phyloP scores from a whole-genome alignment of 768 basidiomycete genomes.

The Amanita exitialis region DNA sequence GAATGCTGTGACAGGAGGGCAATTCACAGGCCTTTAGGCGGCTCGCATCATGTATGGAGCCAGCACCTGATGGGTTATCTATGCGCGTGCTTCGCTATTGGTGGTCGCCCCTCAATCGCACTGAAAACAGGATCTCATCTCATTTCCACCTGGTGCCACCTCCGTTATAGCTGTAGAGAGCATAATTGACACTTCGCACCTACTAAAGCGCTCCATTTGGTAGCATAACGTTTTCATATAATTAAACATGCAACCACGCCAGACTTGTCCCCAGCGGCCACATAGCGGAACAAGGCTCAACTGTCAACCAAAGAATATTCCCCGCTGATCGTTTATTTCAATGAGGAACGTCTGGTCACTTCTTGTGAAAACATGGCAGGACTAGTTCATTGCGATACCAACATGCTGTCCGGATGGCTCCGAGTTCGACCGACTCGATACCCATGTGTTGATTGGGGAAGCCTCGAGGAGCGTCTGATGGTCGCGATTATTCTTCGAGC shows the following conservation, averaged over 20 bases:
- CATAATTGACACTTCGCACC: too few species aligned
- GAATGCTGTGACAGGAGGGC: neutral
- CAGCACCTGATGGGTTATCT: neutral
- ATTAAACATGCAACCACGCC: too few species aligned
- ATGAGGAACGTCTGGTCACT: too few species aligned
- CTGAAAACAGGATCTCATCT: neutral
- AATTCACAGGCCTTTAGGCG: conserved; percentile 1
- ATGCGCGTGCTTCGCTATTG: conserved; percentile 2
- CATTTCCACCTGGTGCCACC: neutral
- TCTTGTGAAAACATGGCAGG: too few species aligned
- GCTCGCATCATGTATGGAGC: neutral
- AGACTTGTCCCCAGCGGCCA: too few species aligned
- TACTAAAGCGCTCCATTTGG: too few species aligned
- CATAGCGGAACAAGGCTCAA: too few species aligned
- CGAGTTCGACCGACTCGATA: neutral
- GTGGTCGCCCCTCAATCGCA: neutral
- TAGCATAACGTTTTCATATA: too few species aligned
- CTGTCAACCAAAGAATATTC: too few species aligned
- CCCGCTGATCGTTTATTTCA: too few species aligned
- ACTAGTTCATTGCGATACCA: too few species aligned
- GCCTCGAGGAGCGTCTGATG: neutral
- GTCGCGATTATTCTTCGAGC: neutral
- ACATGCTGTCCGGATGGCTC: too few species aligned
- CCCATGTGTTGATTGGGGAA: neutral
- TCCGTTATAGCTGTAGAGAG: neutral